Base-by-base conservation (phyloP, 2,329 filamentous ascomycete genomes). In the Immersiporthe knoxdaviesiana region DNA sequence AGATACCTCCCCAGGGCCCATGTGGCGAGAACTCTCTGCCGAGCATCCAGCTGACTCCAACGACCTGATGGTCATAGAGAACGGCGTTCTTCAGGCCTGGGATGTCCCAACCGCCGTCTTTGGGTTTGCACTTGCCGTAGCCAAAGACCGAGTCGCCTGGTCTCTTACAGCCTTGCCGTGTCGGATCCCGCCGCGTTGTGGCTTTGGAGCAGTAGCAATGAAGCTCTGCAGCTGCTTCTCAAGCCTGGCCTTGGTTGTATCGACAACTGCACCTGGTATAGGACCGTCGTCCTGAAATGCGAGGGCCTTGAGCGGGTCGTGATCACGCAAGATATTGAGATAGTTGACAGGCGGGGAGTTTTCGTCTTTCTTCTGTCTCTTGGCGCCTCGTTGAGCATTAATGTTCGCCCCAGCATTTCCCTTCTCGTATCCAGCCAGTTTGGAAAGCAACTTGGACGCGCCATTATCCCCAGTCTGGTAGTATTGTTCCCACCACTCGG, bases 1-100 rank as follows among this genome's bases (percentile, higher is more conserved):
- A 84, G 62, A 97, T 94, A 41, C 94, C 94, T 24, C 94, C 94
- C 63, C 52, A 56, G 52, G 77, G 63, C 0, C 71, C 71, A 18
- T 74, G 68, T 27, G 32, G 59, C 5, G 59, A 37, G 10, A 61
- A 18, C 41, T 78, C 70, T 5, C 66, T 52, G 12, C 30, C 39
- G 10, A 72, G 60, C 73, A 74, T 72, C 72, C 72, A 72, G n/a
- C 69, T 65, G 4, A 73, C 68, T 1, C 72, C 73, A 2, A 70
- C 56, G 21, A 74, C 24, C 16, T 74, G 72, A 35, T 73, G 68
- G 6, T 68, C 50, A 56, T 67, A 72, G 0, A 73, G 62, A 3
- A 61, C 8, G 21, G 70, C 66, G 1, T 41, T 39, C 16, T 72
- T 72, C 12, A 56, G 52, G 52, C 52, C 52, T 16, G 12, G 14